Evolutionary conservation across 2,329 filamentous ascomycete genomes (phyloP).

Genomic region (Talaromyces atroroseus): DNA sequence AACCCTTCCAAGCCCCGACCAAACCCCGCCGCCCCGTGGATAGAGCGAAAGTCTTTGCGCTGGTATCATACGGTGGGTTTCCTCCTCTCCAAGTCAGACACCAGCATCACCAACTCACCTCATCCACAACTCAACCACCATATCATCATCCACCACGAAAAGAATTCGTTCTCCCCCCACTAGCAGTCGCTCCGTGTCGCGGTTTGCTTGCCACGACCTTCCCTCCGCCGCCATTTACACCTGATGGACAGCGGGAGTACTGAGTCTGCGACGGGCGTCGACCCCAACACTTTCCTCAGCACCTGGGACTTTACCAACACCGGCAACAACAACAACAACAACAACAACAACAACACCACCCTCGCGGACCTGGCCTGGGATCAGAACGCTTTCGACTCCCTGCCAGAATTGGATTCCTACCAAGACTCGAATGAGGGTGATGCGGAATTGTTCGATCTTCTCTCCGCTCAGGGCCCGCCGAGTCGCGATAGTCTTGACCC

Average conservation of each 20-base stretch:
- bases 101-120: no score
- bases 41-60: neutral
- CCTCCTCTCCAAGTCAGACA: neutral
- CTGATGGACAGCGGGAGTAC: conserved; percentile 17
- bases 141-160: neutral
- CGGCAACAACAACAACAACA: no score
- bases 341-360: conserved; percentile 21
- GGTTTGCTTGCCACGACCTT: conserved; percentile 4
- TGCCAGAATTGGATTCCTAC: conserved; percentile 35
- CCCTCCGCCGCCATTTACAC: neutral
- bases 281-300: conserved; percentile 37
- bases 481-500: conserved; percentile 17
- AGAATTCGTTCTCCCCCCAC: neutral
- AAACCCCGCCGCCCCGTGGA: neutral
- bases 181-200: neutral
- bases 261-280: conserved; percentile 33
- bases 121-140: neutral
- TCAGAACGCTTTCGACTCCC: conserved; percentile 30
- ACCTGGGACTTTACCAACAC: conserved; percentile 28
- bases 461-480: conserved; percentile 26
- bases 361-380: conserved; percentile 34
- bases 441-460: conserved; percentile 31
- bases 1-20: neutral
- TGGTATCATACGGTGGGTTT: no score
- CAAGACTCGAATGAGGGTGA: conserved; percentile 35